Evolutionary conservation across 2,329 filamentous ascomycete species (phyloP).

Genomic region (Xylaria sp.): DNA sequence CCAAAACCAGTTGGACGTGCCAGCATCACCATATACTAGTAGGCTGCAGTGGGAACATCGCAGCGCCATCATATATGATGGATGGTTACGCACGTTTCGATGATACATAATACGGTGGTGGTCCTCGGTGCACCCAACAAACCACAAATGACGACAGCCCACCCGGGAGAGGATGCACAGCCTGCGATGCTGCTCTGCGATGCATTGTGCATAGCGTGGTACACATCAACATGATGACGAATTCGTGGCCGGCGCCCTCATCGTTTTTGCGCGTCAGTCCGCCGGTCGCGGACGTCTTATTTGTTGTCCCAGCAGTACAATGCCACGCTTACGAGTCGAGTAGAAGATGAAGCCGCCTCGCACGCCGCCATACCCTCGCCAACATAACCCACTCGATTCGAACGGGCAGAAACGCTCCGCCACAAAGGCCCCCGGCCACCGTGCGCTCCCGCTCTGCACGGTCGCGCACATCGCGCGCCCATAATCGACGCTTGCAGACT

Average conservation of each 20-base stretch:
- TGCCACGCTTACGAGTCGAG: conserved; percentile 19
- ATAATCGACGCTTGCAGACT: conserved; percentile 1
- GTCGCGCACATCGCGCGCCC: neutral
- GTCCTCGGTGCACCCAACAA: neutral
- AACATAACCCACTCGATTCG: neutral
- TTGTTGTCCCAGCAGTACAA: conserved; percentile 6
- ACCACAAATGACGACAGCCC: neutral
- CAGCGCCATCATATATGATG: neutral
- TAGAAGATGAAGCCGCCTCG: neutral
- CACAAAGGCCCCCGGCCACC: neutral
- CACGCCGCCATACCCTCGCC: conserved; percentile 4
- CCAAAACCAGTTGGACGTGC: neutral
- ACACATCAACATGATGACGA: conserved; percentile 11
- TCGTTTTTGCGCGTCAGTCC: neutral
- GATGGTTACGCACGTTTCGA: neutral
- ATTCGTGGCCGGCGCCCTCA: conserved; percentile 3
- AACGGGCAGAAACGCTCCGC: neutral
- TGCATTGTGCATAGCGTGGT: conserved; percentile 14
- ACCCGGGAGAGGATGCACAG: conserved; percentile 7
- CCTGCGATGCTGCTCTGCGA: neutral
- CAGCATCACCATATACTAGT: neutral
- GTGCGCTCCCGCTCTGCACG: neutral
- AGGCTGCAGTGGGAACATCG: neutral
- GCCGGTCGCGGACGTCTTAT: neutral
- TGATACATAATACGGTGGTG: neutral